Base-by-base conservation (phyloP, 2,329 filamentous ascomycete genomes). In the Taxawa tesnikishii region DNA sequence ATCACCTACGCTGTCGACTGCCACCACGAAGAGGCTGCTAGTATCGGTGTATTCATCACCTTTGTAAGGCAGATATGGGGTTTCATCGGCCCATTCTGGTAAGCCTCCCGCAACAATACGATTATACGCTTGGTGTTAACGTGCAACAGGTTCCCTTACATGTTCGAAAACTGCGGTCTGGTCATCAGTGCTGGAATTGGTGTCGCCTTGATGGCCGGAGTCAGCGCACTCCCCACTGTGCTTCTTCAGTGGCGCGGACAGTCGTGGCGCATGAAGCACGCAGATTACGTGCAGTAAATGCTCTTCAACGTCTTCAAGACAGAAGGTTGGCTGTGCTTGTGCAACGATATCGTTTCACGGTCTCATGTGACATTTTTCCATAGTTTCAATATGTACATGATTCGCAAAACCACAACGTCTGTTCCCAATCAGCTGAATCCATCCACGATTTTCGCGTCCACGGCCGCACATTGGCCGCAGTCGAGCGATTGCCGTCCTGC, bases 1-100 rank as follows among this genome's bases (percentile, higher is more conserved):
- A 66, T 73, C 15, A 75, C 73, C 0, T 76, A 74, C 45, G 65
- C 70, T 0, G 65, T 77, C 1, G 73, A 76, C 40, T 70, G 67
- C 43, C 64, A 72, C 38, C 59, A 55, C 2, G 56, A 67, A 16
- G 60, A 70, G 25, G 59, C 68, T 0, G 64, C 63, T 1, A 63
- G 63, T 32, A 60, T 75, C 12, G 72, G 70, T 3, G 69, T 73
- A 0, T 75, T 74, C 39, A 61, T 75, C 39, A 73, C 63, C 3
- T 58, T 75, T 33, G 60, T 73, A 2, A 57, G 71, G 6, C 65
- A 69, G 36, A 63, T 61, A 1, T 70, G 62, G 62, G 65, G 65
- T 1, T 70, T 70, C 43, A 60, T 68, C 32, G 58, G 62, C 5
- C 48, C 49, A 1, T 58, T 58, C 19, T 37, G 34, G 34, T 31